Conservation (phyloP, 2,329 filamentous ascomycete genomes). For the Drechslera avenae region DNA sequence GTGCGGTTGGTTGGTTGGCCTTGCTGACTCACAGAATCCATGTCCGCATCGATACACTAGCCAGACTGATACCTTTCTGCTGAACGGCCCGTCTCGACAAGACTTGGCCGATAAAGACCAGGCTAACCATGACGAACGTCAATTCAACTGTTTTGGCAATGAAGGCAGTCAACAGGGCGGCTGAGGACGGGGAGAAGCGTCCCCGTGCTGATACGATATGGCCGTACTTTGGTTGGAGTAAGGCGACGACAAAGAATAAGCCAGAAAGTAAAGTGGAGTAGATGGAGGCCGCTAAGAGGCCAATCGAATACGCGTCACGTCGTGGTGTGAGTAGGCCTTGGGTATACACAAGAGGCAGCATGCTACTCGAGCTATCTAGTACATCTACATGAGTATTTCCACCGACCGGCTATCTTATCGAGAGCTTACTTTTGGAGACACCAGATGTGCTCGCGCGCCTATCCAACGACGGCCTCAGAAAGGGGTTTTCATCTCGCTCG, state of each 20-base stretch:
- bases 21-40: constrained; percentile 6
- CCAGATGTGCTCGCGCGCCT: neutral
- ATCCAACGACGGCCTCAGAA: constrained; percentile 8
- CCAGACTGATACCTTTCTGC: constrained; percentile 9
- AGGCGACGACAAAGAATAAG: constrained; percentile 64
- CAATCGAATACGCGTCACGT: constrained; percentile 6
- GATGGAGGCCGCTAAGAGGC: constrained; percentile 52
- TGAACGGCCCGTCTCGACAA: constrained; percentile 45
- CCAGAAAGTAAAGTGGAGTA: constrained; percentile 66
- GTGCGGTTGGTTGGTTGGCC: no score
- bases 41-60: constrained; percentile 8
- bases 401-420: neutral
- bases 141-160: constrained; percentile 76
- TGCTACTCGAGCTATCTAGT: constrained; percentile 9
- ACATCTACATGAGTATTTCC: constrained; percentile 2
- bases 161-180: constrained; percentile 66
- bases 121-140: constrained; percentile 73
- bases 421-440: constrained; percentile 6
- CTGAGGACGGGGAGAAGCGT: constrained; percentile 62
- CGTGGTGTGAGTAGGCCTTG: constrained; percentile 8
- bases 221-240: constrained; percentile 66
- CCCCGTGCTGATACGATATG: constrained; percentile 56
- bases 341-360: constrained; percentile 6
- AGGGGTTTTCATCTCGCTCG: constrained; percentile 7
- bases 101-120: constrained; percentile 72